phyloP scores from a whole-genome alignment of 2,329 filamentous ascomycete genomes.

The Colletotrichum sp. region DNA sequence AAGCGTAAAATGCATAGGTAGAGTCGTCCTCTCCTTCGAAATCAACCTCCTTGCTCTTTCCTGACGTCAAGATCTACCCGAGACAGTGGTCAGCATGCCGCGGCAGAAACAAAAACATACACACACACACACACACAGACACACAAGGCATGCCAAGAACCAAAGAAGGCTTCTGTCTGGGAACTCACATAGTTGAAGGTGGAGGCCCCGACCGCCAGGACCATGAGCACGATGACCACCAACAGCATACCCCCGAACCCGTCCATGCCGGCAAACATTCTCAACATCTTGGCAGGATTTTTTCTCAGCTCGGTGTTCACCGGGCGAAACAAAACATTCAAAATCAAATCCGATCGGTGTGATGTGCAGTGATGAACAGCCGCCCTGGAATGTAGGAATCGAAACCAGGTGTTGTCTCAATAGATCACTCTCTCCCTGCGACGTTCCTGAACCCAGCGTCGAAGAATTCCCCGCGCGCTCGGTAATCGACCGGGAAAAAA shows the following conservation, averaged over 20 bases:
- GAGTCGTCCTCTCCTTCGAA: conserved; percentile 18
- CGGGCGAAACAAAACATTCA: background rate
- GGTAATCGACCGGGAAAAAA: background rate
- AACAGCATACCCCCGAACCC: conserved; percentile 5
- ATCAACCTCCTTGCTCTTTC: conserved; percentile 4
- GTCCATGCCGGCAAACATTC: conserved; percentile 14
- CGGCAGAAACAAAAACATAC: background rate
- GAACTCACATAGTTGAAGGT: conserved; percentile 19
- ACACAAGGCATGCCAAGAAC: background rate
- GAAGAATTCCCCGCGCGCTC: background rate
- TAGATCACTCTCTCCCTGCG: background rate
- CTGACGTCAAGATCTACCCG: conserved; percentile 16
- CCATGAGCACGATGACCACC: conserved; percentile 17
- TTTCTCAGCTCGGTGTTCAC: background rate
- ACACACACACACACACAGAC: background rate
- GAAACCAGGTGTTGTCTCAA: background rate
- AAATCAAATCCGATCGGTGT: background rate
- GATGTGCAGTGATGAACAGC: background rate
- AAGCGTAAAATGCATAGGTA: conserved; percentile 21
- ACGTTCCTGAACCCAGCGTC: background rate
- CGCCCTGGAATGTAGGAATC: background rate
- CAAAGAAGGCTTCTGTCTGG: background rate
- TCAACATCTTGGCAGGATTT: conserved; percentile 12
- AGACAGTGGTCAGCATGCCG: background rate
- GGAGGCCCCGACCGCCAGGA: conserved; percentile 13